phyloP scores from a whole-genome alignment of 768 basidiomycete species.

The Boletus tomentosulus region DNA sequence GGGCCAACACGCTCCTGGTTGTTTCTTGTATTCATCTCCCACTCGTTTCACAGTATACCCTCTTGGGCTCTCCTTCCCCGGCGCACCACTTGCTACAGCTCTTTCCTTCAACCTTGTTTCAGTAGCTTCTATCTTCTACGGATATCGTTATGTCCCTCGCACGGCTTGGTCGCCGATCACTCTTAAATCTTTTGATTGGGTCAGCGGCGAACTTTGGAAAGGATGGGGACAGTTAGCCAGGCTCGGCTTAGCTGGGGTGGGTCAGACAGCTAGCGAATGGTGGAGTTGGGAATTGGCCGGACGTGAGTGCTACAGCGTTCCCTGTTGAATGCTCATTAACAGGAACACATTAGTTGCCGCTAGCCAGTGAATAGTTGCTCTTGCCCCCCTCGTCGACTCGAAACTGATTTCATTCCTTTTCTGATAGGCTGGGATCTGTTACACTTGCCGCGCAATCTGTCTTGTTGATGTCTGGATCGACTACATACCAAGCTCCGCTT shows the following conservation, averaged over 20 bases:
- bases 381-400: not conserved
- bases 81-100: constrained; percentile 87
- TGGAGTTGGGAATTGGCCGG: constrained; percentile 94
- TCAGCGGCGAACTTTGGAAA: constrained; percentile 60
- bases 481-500: constrained; percentile 80
- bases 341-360: constrained; percentile 40
- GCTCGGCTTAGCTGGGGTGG: constrained; percentile 77
- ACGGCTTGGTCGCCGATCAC: constrained; percentile 69
- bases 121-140: constrained; percentile 57
- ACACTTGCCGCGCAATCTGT: constrained; percentile 88
- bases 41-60: constrained; percentile 31
- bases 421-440: constrained; percentile 66
- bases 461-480: constrained; percentile 68
- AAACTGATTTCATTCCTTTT: constrained; percentile 8
- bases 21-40: constrained; percentile 1
- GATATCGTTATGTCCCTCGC: constrained; percentile 52
- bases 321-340: not conserved
- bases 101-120: constrained; percentile 87
- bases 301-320: constrained; percentile 19
- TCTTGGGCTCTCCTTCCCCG: constrained; percentile 82
- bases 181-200: constrained; percentile 35
- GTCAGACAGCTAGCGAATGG: constrained; percentile 89
- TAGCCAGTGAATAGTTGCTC: constrained; percentile 38
- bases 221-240: constrained; percentile 64
- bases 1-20: constrained; percentile 8